Base-by-base conservation (phyloP, 208 protist genomes). In the Wallacemonas sp. region DNA sequence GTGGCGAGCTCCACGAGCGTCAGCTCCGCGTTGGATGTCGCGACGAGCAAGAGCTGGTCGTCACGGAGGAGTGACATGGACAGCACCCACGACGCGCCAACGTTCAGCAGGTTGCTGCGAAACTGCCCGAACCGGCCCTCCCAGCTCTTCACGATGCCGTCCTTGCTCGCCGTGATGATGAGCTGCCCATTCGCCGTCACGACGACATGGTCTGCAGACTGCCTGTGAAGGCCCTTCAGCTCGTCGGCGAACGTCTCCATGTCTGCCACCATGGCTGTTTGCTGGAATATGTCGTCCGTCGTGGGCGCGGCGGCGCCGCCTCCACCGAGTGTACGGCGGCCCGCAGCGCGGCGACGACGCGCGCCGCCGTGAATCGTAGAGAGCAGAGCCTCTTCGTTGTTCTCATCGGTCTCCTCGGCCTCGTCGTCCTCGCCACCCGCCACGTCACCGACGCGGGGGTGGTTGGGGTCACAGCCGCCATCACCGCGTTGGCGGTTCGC, bases 71-170 rank as follows among this genome's bases (percentile, higher is more conserved):
- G 77, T 41, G 64, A 79, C 79, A 95, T 83, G 8, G 71, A 54
- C 32, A 95, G 76, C 45, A 92, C 85, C 89, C 84, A 92, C 21
- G 85, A 42, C 22, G 63, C 65, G 38, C 84, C 89, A 8, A 87
- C 54, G 70, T 92, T 89, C 29, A 89, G 75, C 13, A 92, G 63
- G 38, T 85, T 95, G 36, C 62, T 58, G 22, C 78, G 60, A 52
- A 90, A 92, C 45, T 71, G 68, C 0, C 86, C 86, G n/a, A 71
- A 74, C 1, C 32, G 54, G 17, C 63, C 66, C 37, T 89, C 77
- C 89, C 89, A 95, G 39, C 85, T 52, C 58, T 95, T 95, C 37
- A 95, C 72, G 30, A 92, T 58, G 30, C 85, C 82, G 63, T 92
- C 89, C 58, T 91, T 90, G 70, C 83, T 89, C 52, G 70, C 74